Evolutionary conservation across 352 stramenopile species (phyloP).

Genomic region (Phytophthora ohioensis): DNA sequence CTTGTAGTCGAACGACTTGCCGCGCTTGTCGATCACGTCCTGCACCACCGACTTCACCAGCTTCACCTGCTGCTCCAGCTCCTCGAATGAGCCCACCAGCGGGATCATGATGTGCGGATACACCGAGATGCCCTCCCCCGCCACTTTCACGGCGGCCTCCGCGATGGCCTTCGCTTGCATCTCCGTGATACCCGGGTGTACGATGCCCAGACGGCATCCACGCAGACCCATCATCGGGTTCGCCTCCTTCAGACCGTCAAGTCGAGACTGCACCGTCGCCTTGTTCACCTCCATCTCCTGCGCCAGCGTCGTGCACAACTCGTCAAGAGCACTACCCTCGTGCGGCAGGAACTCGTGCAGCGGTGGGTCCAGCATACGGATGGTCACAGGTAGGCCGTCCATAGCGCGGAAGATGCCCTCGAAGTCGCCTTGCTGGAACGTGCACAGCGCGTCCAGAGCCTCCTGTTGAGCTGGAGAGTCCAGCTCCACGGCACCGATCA

Average conservation of each 20-base stretch:
- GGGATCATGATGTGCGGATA: slow-evolving; percentile 35
- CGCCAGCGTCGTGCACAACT: slow-evolving; percentile 32
- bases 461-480: slow-evolving; percentile 34
- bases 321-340: slow-evolving; percentile 30
- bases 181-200: slow-evolving; percentile 39
- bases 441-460: slow-evolving; percentile 27
- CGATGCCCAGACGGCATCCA: slow-evolving; percentile 36
- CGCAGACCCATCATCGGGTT: slow-evolving; percentile 44
- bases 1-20: slow-evolving; percentile 40
- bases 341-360: slow-evolving; percentile 38
- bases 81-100: slow-evolving; percentile 33
- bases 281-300: slow-evolving; percentile 32
- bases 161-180: slow-evolving; percentile 43
- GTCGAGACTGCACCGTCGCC: slow-evolving; percentile 28
- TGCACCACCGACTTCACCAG: slow-evolving; percentile 35
- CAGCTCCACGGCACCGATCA: slow-evolving; percentile 40
- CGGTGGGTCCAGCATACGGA: slow-evolving; percentile 34
- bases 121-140: slow-evolving; percentile 31
- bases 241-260: slow-evolving; percentile 35
- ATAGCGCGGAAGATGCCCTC: slow-evolving; percentile 37
- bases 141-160: slow-evolving; percentile 28
- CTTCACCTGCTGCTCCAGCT: slow-evolving; percentile 40
- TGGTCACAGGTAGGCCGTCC: slow-evolving; percentile 33
- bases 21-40: slow-evolving; percentile 32
- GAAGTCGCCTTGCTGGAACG: slow-evolving; percentile 38